These are phyloP conservation scores for Sugiyamaella sp. DNA, from an alignment of 1,139 yeast genomes.

Conservation along the genomic window DNA sequence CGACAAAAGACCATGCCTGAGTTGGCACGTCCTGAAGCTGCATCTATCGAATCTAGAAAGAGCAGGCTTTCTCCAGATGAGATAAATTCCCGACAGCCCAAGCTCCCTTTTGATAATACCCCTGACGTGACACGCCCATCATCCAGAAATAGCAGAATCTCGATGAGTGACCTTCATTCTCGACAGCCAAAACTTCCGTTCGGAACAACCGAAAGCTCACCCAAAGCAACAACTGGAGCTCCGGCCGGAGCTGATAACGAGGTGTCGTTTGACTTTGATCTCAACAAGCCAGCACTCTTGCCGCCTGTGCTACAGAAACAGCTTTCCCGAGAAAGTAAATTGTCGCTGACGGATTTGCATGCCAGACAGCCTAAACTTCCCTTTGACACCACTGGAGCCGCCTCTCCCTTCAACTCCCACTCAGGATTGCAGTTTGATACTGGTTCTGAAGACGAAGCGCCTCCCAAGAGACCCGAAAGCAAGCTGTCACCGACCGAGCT, in stretches of 20 bases:
- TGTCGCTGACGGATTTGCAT: conserved; percentile 2
- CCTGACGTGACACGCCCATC: too few species aligned
- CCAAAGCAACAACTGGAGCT: too few species aligned
- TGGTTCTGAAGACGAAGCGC: background rate
- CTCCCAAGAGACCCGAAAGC: background rate
- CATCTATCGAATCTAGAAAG: conserved; percentile 1
- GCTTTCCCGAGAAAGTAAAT: background rate
- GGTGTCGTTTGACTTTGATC: too few species aligned
- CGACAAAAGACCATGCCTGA: conserved; percentile 8
- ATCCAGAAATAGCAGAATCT: background rate
- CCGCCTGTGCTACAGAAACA: background rate
- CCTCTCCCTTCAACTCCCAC: too few species aligned
- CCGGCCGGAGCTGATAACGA: too few species aligned
- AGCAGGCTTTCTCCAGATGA: conserved; percentile 15
- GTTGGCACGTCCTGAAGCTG: background rate
- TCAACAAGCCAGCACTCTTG: too few species aligned
- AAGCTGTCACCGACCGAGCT: conserved; percentile 4
- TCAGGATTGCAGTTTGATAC: too few species aligned
- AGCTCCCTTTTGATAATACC: background rate
- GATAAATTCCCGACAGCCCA: background rate
- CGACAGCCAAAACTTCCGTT: background rate
- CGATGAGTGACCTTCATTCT: background rate
- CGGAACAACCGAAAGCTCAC: too few species aligned
- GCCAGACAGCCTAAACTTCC: background rate
- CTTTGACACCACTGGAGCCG: too few species aligned